Evolutionary conservation across 2,329 filamentous ascomycete species (phyloP).

Genomic region (Colletotrichum eleusines): DNA sequence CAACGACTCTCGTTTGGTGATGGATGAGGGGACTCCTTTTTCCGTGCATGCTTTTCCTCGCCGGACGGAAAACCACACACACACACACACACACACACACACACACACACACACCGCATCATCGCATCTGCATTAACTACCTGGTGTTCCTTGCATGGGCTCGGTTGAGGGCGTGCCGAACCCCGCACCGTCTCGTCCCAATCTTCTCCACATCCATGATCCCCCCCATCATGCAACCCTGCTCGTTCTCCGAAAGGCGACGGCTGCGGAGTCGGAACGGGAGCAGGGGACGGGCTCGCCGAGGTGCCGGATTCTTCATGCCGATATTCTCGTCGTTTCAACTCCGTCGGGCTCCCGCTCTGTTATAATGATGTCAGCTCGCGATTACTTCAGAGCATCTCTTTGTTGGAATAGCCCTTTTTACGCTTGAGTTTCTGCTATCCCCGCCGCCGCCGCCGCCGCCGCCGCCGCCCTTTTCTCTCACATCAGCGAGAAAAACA

Average conservation of each 20-base stretch:
- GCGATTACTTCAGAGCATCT: conserved; percentile 27
- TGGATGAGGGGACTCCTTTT: conserved; percentile 6
- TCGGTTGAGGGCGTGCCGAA: conserved; percentile 34
- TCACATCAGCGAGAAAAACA: background rate
- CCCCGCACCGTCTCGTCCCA: conserved; percentile 23
- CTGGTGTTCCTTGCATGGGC: background rate
- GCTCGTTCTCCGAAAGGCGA: conserved; percentile 18
- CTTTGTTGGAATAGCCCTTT: background rate
- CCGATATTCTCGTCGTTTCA: conserved; percentile 22
- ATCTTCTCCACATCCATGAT: conserved; percentile 22
- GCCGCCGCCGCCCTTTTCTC: background rate
- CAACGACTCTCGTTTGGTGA: too few species aligned
- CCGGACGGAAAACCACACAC: conserved; percentile 26
- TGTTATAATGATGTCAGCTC: conserved; percentile 21
- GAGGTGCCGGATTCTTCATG: conserved; percentile 32
- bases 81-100: conserved; percentile 1
- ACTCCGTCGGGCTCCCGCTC: conserved; percentile 34
- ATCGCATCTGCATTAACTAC: background rate
- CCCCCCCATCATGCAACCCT: background rate
- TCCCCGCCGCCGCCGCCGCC: background rate
- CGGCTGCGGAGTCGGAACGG: conserved; percentile 27
- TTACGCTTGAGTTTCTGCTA: too few species aligned
- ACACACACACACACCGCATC: conserved; percentile 17
- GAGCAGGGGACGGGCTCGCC: conserved; percentile 20
- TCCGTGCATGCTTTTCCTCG: conserved; percentile 19